Evolutionary conservation across 2,329 filamentous ascomycete genomes (phyloP), one percentile per base, ranked within the genome.

Genomic region (Penicillium italicum): DNA sequence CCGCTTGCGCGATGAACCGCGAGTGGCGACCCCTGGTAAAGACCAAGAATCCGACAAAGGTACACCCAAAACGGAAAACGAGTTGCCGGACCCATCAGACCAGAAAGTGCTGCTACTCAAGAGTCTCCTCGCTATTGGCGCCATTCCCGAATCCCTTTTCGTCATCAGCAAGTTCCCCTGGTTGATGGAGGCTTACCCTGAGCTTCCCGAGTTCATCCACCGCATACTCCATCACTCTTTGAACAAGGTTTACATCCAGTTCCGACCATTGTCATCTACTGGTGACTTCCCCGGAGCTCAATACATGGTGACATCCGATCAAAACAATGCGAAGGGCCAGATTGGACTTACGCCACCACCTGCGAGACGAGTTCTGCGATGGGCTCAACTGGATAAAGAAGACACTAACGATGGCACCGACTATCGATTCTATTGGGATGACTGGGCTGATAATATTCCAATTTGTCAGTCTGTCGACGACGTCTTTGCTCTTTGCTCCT

Each of bases 371-470:
- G 80, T 84, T 16, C 79, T 94, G 61, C 84, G 89, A 58, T 97
- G 93, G 93, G 89, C 91, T 5, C 87, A 88, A 65, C 85, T 91
- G 5, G 92, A 96, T 64, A 86, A 85, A 62, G 82, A 82, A 60
- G 90, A 94, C 66, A 85, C 85, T 26, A 86, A 86, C 52, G 90
- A 91, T 63, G 86, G 87, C 20, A 84, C 79, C 12, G 81, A 89
- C 50, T 97, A 97, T 71, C 85, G 89, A 33, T 97, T 95, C 70
- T 99, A 99, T 73, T 97, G 94, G 86, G 91, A 96, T 56, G 94
- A 97, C 64, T 99, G 94, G 94, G 82, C 86, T 2, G 93, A 97
- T 73, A 96, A 94, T 61, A 82, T 99, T 43, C 95, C 94, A 0
- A 77, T 96, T 20, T 99, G 94, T 69, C 92, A 96, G 70, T 89